These are phyloP conservation scores for Rhynchospora breviuscula DNA, from an alignment of 176 grass and related monocot species.

Conservation along the genomic window DNA sequence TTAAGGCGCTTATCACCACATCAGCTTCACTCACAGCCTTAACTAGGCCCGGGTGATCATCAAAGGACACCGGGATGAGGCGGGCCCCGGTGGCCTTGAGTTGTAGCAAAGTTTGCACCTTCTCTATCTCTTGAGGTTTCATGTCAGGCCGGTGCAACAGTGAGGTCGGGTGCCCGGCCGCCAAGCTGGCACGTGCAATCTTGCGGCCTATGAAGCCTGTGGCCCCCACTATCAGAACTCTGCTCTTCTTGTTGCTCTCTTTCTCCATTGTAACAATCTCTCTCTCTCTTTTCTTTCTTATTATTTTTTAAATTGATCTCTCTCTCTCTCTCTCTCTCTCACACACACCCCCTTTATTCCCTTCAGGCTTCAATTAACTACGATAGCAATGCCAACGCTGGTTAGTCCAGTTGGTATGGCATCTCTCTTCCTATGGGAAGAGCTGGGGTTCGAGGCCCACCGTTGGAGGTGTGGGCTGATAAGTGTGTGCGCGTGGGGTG, in stretches of 20 bases:
- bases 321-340: background rate
- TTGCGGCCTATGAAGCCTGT: conserved; percentile 34
- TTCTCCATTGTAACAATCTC: background rate
- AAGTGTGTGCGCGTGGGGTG: too few species aligned
- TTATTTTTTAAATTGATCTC: background rate
- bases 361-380: too few species aligned
- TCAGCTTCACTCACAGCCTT: conserved; percentile 49
- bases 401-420: too few species aligned
- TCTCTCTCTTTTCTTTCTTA: background rate
- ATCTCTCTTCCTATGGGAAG: too few species aligned
- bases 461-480: too few species aligned
- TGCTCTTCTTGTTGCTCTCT: background rate
- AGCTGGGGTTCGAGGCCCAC: too few species aligned
- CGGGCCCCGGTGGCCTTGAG: conserved; percentile 46
- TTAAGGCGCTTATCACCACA: conserved; percentile 52
- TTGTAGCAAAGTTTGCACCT: conserved; percentile 38
- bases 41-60: conserved; percentile 34
- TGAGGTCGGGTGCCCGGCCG: conserved; percentile 36
- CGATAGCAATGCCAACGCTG: too few species aligned
- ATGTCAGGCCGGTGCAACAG: conserved; percentile 47
- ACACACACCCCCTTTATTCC: too few species aligned
- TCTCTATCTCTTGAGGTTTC: conserved; percentile 27
- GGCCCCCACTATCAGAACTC: conserved; percentile 35
- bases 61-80: conserved; percentile 40
- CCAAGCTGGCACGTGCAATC: conserved; percentile 39